Percentiles rank a stretch among this genome's conserved stretches.
phyloP scores from a whole-genome alignment of 495 filamentous ascomycete species.

The Emericellopsis terricola region DNA sequence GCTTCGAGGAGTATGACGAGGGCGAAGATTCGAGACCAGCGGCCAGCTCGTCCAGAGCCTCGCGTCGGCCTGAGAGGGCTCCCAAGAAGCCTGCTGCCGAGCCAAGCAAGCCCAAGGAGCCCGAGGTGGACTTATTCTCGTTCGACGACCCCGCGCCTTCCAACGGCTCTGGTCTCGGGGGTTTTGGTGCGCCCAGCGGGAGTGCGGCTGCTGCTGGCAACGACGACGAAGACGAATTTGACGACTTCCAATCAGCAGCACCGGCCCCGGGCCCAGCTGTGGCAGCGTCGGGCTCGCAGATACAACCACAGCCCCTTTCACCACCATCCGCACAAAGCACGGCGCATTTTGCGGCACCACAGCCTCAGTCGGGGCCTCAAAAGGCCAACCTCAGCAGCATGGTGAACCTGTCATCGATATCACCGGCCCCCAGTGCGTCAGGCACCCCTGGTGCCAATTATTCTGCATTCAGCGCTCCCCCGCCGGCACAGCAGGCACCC shows the following conservation, averaged over 20 bases:
- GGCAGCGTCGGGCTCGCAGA: conserved; percentile 13
- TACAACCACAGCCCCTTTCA: conserved; percentile 25
- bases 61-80: conserved; percentile 21
- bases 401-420: conserved; percentile 63
- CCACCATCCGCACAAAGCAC: conserved; percentile 42
- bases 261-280: no score
- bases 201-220: conserved; percentile 8
- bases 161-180: conserved; percentile 33
- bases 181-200: conserved; percentile 19
- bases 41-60: conserved; percentile 20
- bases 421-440: conserved; percentile 44
- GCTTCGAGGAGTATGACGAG: conserved; percentile 95
- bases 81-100: conserved; percentile 32
- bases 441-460: conserved; percentile 32
- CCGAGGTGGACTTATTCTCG: conserved; percentile 73
- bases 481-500: conserved; percentile 30
- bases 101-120: conserved; percentile 60
- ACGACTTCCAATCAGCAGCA: conserved; percentile 92
- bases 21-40: conserved; percentile 53
- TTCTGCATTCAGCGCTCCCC: conserved; percentile 33
- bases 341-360: conserved; percentile 61
- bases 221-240: conserved; percentile 84
- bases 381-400: conserved; percentile 63
- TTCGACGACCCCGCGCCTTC: conserved; percentile 51
- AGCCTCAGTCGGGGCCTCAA: conserved; percentile 66